A percentile compares a stretch with the other conserved stretches of the same genome.
phyloP scores from a whole-genome alignment of 176 grass and related monocot genomes.

The Triticum timopheevii region DNA sequence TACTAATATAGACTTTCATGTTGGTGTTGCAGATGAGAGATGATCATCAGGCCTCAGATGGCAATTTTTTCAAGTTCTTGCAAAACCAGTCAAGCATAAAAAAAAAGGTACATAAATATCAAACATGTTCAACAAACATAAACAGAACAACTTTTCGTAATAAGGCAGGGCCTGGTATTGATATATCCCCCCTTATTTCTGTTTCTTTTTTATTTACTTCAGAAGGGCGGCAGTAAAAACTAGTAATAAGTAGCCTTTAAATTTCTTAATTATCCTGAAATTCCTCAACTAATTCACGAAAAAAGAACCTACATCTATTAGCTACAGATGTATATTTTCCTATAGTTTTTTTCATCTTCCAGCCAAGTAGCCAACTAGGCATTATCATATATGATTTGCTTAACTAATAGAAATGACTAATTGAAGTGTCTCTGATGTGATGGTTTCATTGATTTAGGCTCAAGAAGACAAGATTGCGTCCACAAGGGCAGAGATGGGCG shows the following conservation, averaged over 20 bases:
- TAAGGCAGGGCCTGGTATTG: too few relatives aligned
- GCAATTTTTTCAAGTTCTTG: conserved; percentile 22
- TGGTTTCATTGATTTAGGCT: conserved; percentile 9
- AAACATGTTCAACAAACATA: too few relatives aligned
- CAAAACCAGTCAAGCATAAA: neutral
- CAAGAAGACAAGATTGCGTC: conserved; percentile 53
- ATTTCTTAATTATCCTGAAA: neutral
- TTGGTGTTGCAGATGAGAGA: conserved; percentile 28
- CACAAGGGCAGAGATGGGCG: conserved; percentile 68
- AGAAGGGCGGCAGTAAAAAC: too few relatives aligned
- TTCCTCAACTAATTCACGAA: too few relatives aligned
- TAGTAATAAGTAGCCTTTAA: too few relatives aligned
- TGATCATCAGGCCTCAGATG: neutral
- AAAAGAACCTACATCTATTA: too few relatives aligned
- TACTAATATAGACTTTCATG: neutral
- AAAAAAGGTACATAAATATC: too few relatives aligned
- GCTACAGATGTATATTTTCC: too few relatives aligned
- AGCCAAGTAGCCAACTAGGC: neutral
- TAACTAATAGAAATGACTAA: neutral
- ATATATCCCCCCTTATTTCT: too few relatives aligned
- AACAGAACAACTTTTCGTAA: too few relatives aligned
- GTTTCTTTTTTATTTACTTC: too few relatives aligned
- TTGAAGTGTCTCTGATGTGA: neutral
- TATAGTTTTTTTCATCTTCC: too few relatives aligned
- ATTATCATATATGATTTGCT: conserved; percentile 46